These are phyloP conservation scores for Holtermanniella nyarrowii DNA, from an alignment of 768 basidiomycete genomes.

Conservation along the genomic window DNA sequence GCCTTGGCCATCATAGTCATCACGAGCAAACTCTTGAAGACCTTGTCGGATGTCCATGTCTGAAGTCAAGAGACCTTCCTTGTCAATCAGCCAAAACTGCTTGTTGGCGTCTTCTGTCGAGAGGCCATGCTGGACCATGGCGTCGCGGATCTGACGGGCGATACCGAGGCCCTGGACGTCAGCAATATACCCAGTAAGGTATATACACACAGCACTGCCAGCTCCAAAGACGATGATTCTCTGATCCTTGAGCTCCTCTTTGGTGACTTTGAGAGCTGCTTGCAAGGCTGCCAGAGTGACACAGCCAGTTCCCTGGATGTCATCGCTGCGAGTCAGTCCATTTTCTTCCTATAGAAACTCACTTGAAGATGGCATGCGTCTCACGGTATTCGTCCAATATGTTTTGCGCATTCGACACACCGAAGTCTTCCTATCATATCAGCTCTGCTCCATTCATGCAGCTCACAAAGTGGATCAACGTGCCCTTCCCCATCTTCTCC, in stretches of 20 bases:
- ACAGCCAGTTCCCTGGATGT: conserved; percentile 49
- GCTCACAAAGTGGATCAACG: conserved; percentile 66
- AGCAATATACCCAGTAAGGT: no score
- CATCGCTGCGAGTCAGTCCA: conserved; percentile 52
- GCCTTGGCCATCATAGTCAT: conserved; percentile 47
- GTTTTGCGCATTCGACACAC: conserved; percentile 62
- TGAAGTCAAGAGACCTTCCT: conserved; percentile 53
- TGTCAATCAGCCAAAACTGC: conserved; percentile 65
- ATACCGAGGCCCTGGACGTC: conserved; percentile 40
- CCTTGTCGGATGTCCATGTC: conserved; percentile 40
- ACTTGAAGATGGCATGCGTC: conserved; percentile 4
- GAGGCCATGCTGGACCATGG: conserved; percentile 51
- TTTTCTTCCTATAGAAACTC: neutral
- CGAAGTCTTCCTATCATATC: conserved; percentile 14
- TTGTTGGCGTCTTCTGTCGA: conserved; percentile 52
- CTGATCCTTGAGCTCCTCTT: conserved; percentile 58
- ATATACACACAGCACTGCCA: conserved; percentile 42
- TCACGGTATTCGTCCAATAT: conserved; percentile 46
- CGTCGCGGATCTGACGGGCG: conserved; percentile 62
- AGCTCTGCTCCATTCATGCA: neutral
- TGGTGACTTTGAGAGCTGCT: conserved; percentile 41
- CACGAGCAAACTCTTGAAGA: conserved; percentile 40
- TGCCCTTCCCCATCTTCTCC: conserved; percentile 61
- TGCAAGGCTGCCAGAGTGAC: conserved; percentile 39
- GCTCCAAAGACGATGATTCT: conserved; percentile 69